phyloP scores from a whole-genome alignment of 2,329 filamentous ascomycete genomes.

The Cryphonectria nitschkei region DNA sequence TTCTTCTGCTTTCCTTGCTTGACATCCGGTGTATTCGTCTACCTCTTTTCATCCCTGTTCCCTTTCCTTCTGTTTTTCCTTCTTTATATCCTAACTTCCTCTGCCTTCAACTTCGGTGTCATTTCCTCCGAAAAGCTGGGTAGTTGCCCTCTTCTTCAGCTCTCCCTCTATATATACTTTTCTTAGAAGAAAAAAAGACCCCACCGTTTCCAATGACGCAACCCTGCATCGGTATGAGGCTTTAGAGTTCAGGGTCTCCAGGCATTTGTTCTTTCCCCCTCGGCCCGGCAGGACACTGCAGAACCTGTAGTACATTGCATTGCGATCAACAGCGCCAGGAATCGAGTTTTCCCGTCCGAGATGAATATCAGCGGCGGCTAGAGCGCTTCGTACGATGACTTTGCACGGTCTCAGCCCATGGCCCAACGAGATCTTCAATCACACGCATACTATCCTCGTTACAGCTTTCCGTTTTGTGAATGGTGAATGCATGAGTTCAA shows the following conservation, averaged over 20 bases:
- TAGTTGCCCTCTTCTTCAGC: not conserved
- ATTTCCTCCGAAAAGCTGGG: not conserved
- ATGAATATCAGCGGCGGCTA: conserved; percentile 14
- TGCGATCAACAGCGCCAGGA: conserved; percentile 12
- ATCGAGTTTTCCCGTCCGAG: conserved; percentile 7
- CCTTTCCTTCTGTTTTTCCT: not conserved
- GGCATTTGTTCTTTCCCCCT: not conserved
- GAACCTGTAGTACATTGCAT: not conserved
- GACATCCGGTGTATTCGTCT: not conserved
- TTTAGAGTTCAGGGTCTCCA: conserved; percentile 19
- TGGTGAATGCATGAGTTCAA: not conserved
- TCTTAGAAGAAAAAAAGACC: no score
- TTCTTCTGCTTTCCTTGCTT: not conserved
- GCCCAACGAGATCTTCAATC: not conserved
- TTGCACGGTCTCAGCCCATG: not conserved
- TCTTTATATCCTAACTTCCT: not conserved
- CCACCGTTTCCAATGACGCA: conserved; percentile 20
- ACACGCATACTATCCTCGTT: not conserved
- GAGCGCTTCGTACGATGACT: conserved; percentile 3
- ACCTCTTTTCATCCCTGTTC: not conserved
- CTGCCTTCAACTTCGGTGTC: not conserved
- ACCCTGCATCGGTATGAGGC: conserved; percentile 18
- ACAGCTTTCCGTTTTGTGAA: not conserved
- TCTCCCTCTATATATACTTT: no score
- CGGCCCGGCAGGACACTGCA: not conserved